Base-by-base conservation (phyloP, 495 filamentous ascomycete species). In the Bryoglossum gracile region DNA sequence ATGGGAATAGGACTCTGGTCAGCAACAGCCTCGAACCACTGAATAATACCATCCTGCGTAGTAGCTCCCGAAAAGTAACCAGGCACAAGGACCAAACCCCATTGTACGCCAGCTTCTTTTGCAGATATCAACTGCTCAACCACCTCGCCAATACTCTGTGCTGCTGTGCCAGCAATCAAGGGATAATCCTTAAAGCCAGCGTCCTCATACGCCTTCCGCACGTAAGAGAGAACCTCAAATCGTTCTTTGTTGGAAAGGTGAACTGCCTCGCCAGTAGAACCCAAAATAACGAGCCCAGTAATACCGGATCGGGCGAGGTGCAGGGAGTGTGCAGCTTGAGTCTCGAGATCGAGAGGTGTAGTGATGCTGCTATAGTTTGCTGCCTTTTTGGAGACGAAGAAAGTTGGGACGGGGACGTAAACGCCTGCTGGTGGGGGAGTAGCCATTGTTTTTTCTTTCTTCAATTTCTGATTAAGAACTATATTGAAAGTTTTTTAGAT, bases 181-280 rank as follows among this genome's bases (percentile, higher is more conserved):
- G 83, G 83, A 45, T 80, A 82, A 52, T 77, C 69, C 14, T 65
- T 65, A 62, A 69, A 83, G 3, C 82, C 82, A 6, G 68, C 76
- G 1, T 62, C 62, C 24, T 76, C 70, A 21, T 83, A 65, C 14
- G 70, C 70, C 39, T 67, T 58, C 19, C 79, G 70, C 1, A 83
- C 73, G 21, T 65, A 62, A 3, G 66, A 61, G 17, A 86, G 59
- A n/a, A 86, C 67, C 11, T 69, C 59, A 42, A 59, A 68, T 14
- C 82, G 77, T 53, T 87, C 83, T 16, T 60, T 36, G n/a, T 69
- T 68, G 0, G 78, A 69, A 4, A 86, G 65, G 59, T 84, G 81
- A 4, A 86, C 69, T 0, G 82, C 82, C 59, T 87, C 83, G 45
- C 83, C 83, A 0, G 80, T 86, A 30, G 70, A 76, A 6, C 83